Conservation (phyloP, 2,329 filamentous ascomycete species). For the Ophiocordyceps camponoti-rufipedis region DNA sequence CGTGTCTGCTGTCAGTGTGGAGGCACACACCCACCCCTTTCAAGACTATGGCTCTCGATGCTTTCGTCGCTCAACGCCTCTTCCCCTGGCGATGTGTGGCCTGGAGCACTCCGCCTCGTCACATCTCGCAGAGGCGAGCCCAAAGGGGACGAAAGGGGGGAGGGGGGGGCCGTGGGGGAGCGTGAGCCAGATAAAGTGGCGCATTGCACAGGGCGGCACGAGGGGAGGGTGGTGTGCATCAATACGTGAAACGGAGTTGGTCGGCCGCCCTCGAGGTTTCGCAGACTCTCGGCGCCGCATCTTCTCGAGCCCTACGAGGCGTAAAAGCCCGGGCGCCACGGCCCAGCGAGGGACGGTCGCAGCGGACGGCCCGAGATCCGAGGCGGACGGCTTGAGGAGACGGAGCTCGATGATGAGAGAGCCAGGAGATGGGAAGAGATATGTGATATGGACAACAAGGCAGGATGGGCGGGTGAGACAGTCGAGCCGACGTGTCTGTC, state of each 20-base stretch:
- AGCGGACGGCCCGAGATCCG: neutral
- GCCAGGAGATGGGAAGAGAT: neutral
- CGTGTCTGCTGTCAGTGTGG: neutral
- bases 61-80: neutral
- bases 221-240: neutral
- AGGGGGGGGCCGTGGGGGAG: neutral
- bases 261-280: neutral
- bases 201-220: neutral
- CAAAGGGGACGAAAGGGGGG: neutral
- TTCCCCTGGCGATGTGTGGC: neutral
- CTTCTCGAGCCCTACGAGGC: neutral
- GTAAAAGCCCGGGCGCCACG: neutral
- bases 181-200: neutral
- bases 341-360: neutral
- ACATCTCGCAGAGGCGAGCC: neutral
- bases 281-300: neutral
- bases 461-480: neutral
- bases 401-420: neutral
- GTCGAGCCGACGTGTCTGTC: neutral
- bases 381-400: neutral
- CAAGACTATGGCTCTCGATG: neutral
- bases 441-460: neutral
- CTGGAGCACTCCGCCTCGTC: neutral
- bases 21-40: neutral
- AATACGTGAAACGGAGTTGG: neutral